phyloP scores from a whole-genome alignment of 371 early-diverging fungal genomes.

The Chytridiales sp. region DNA sequence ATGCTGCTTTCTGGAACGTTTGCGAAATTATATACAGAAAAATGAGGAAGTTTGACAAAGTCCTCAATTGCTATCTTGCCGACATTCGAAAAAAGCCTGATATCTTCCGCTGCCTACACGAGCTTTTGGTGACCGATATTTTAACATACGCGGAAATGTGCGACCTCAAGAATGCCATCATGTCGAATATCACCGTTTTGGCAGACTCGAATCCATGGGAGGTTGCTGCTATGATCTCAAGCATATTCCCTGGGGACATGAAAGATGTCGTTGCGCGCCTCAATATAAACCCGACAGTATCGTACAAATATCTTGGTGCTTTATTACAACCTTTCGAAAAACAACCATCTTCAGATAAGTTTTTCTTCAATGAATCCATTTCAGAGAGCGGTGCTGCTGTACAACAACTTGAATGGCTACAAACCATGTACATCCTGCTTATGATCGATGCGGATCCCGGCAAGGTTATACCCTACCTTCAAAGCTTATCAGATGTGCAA shows the following conservation, averaged over 20 bases:
- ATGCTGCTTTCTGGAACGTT: slow-evolving; percentile 71
- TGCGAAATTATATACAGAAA: slow-evolving; percentile 64
- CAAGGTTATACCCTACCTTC: too few relatives aligned
- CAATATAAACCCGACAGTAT: slow-evolving; percentile 52
- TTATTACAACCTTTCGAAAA: slow-evolving; percentile 50
- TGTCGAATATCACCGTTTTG: slow-evolving; percentile 65
- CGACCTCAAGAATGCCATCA: slow-evolving; percentile 59
- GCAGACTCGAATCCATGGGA: slow-evolving; percentile 68
- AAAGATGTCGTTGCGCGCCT: slow-evolving; percentile 57
- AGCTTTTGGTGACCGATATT: slow-evolving; percentile 45
- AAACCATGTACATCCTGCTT: slow-evolving; percentile 2
- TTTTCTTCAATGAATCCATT: not conserved
- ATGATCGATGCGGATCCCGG: too few relatives aligned
- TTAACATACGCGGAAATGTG: slow-evolving; percentile 57
- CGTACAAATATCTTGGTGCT: slow-evolving; percentile 67
- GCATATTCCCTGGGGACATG: slow-evolving; percentile 65
- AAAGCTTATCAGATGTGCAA: too few relatives aligned
- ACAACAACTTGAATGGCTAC: slow-evolving; percentile 6
- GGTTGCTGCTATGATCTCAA: slow-evolving; percentile 59
- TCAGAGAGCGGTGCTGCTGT: not conserved
- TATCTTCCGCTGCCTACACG: slow-evolving; percentile 62
- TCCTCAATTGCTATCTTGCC: slow-evolving; percentile 66
- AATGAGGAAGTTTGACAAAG: slow-evolving; percentile 62
- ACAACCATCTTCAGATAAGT: not conserved
- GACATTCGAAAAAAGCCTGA: slow-evolving; percentile 59